Base-by-base conservation (phyloP, 202 grass and related monocot species). In the Zizania palustris region DNA sequence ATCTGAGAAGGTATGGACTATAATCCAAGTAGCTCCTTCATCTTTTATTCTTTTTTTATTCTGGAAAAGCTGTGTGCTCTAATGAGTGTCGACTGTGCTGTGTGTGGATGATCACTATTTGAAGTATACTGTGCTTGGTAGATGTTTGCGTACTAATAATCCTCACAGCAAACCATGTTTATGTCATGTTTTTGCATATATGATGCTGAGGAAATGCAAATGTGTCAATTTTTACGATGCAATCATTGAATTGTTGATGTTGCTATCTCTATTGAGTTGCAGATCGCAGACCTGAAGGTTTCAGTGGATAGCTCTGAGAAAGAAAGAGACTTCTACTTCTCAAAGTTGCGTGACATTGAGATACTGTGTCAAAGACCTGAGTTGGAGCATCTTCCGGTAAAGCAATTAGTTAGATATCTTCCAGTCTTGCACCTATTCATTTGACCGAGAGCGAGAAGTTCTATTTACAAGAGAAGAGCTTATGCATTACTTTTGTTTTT, bases 241-340 rank as follows among this genome's bases (percentile, higher is more conserved):
- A 40, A 65, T 88, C 1, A 67, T 43, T 28, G 37, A 42, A 33
- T 45, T 83, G 45, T 48, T 57, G 9, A 42, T 59, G 22, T 60
- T 58, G 56, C 5, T 73, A 69, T 75, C 44, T 72, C 63, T 84
- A 63, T 63, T 86, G 63, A 22, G 69, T 68, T 85, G 65, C 63
- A 97, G 93, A 72, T 83, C 62, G 90, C 67, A 14, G 90, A 85
- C 40, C 38, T 90, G 53, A 90, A 97, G 63, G 60, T 93, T 83
- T 88, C 85, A 36, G 64, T 83, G 3, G 86, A 93, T 73, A 85
- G 73, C 64, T 75, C 59, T 44, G 90, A 90, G 57, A 97, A 97
- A 66, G 93, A 97, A 91, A 93, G 88, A 68, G 93, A 93, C 36
- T 97, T 97, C 43, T 97, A 97, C 70, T 97, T 93, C 69, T 85